Evolutionary conservation across 768 basidiomycete genomes (phyloP).

Genomic region (Lactarius pseudohatsudake): DNA sequence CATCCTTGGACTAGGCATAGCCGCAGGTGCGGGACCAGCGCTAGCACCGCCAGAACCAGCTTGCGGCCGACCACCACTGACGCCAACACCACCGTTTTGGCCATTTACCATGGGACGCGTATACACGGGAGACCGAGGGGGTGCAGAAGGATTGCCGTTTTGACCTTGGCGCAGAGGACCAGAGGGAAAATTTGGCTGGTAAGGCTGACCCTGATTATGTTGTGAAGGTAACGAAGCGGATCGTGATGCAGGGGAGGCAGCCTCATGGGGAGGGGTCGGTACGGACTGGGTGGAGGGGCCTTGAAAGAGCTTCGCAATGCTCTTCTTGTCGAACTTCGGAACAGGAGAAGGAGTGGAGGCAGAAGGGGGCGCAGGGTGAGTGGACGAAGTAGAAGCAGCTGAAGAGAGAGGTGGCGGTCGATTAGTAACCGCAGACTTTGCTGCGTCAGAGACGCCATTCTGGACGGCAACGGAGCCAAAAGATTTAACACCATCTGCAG

Average conservation of each 20-base stretch:
- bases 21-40: conserved; percentile 43
- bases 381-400: conserved; percentile 36
- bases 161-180: conserved; percentile 26
- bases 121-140: conserved; percentile 67
- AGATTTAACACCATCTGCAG: conserved; percentile 66
- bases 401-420: conserved; percentile 34
- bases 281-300: conserved; percentile 36
- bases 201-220: conserved; percentile 17
- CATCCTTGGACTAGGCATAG: conserved; percentile 68
- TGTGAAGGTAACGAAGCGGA: conserved; percentile 55
- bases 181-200: conserved; percentile 19
- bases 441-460: conserved; percentile 38
- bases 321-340: conserved; percentile 45
- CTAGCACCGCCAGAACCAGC: conserved; percentile 43
- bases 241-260: conserved; percentile 45
- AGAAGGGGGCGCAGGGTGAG: conserved; percentile 29
- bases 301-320: conserved; percentile 64
- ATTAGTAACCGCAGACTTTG: conserved; percentile 26
- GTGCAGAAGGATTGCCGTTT: conserved; percentile 26
- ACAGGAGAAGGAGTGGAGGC: conserved; percentile 28
- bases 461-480: conserved; percentile 71
- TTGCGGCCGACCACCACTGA: conserved; percentile 43
- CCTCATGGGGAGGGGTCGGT: conserved; percentile 30
- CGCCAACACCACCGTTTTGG: conserved; percentile 41
- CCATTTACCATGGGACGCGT: conserved; percentile 55